Conservation (phyloP, 768 basidiomycete species). For the Pholiota conissans region DNA sequence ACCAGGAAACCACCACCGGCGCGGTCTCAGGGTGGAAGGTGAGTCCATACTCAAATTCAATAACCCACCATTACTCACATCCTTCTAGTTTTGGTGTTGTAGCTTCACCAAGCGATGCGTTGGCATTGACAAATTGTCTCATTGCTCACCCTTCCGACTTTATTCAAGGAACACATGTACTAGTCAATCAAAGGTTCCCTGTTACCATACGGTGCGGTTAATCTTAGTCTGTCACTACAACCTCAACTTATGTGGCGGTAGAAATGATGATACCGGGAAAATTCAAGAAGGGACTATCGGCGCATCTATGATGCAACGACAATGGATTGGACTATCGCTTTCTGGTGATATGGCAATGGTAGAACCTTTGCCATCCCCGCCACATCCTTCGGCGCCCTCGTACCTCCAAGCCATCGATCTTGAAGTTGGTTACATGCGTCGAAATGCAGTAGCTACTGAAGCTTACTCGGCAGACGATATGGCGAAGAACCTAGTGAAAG, state of each 20-base stretch:
- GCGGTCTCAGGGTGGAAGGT: constrained; percentile 34
- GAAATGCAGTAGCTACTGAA: constrained; percentile 54
- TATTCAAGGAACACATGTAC: constrained; percentile 66
- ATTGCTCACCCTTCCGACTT: constrained; percentile 83
- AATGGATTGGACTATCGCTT: constrained; percentile 87
- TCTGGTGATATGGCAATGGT: constrained; percentile 76
- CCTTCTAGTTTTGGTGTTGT: constrained; percentile 54
- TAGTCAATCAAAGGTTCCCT: constrained; percentile 70
- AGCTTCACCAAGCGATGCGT: constrained; percentile 57
- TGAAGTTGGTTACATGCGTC: constrained; percentile 67
- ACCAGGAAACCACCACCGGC: constrained; percentile 39
- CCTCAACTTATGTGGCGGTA: constrained; percentile 26
- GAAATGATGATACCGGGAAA: constrained; percentile 78
- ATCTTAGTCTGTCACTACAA: neutral
- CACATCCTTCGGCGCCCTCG: constrained; percentile 48
- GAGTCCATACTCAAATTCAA: constrained; percentile 6
- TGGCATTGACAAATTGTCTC: constrained; percentile 81
- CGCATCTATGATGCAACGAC: constrained; percentile 75
- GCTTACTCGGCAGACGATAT: constrained; percentile 91
- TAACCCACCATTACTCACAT: neutral
- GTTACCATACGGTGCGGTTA: constrained; percentile 67
- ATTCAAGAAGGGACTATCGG: constrained; percentile 71
- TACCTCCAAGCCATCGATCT: constrained; percentile 82
- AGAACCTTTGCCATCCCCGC: constrained; percentile 56
- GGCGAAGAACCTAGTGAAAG: constrained; percentile 67